Percentiles rank a stretch among this genome's conserved stretches.
Conservation (phyloP, 2,329 filamentous ascomycete species). For the Fusarium armeniacum region DNA sequence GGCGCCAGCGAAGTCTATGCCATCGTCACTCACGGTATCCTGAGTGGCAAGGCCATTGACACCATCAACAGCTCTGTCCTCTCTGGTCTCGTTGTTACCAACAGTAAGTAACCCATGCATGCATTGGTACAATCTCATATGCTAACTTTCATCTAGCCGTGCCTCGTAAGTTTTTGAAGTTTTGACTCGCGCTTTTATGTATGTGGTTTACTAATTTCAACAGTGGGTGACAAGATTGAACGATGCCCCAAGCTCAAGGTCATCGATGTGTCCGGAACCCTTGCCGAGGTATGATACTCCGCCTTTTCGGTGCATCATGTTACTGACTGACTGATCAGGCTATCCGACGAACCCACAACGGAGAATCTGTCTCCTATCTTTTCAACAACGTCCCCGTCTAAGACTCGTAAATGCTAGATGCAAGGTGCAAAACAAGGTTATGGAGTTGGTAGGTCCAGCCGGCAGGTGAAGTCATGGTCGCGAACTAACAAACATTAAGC, state of each 20-base stretch:
- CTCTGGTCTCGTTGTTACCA: conserved; percentile 87
- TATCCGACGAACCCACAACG: conserved; percentile 77
- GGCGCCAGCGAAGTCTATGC: conserved; percentile 91
- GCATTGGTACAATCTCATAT: neutral
- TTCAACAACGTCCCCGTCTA: conserved; percentile 75
- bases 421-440: conserved; percentile 35
- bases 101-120: conserved; percentile 67
- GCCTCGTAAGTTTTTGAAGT: conserved; percentile 48
- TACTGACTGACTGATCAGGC: conserved; percentile 60
- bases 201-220: conserved; percentile 23
- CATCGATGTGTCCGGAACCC: conserved; percentile 90
- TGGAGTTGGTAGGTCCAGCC: conserved; percentile 47
- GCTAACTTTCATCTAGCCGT: conserved; percentile 54
- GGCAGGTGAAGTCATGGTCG: conserved; percentile 7
- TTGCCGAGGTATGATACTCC: conserved; percentile 66
- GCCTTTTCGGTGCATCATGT: neutral
- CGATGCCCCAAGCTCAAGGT: conserved; percentile 85
- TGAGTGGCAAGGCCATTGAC: conserved; percentile 89
- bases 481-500: conserved; percentile 37
- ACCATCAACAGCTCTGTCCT: conserved; percentile 84
- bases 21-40: conserved; percentile 94
- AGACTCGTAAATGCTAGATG: conserved; percentile 21
- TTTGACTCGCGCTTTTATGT: neutral
- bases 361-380: conserved; percentile 73
- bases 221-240: conserved; percentile 81